Percentiles rank a stretch among this genome's conserved stretches.
Evolutionary conservation across 2,329 filamentous ascomycete genomes (phyloP).

Genomic region (Aureobasidium sp.): DNA sequence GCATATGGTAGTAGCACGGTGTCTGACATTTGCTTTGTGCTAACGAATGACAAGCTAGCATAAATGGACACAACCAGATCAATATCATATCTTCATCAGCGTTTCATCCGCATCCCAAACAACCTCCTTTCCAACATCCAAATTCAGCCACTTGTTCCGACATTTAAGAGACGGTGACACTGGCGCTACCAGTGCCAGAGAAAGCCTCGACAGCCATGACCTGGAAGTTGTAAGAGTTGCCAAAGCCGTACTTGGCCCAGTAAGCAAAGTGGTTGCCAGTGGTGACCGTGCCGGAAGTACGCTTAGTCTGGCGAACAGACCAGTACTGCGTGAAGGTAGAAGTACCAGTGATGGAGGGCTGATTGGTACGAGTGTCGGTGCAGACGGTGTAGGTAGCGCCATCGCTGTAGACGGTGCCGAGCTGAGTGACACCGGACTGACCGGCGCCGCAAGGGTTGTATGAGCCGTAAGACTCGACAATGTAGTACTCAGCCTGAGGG

Average conservation of each 20-base stretch:
- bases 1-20: too few species aligned
- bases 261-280: slow-evolving; percentile 25
- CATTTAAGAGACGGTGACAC: slow-evolving; percentile 20
- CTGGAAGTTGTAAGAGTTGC: slow-evolving; percentile 28
- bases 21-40: too few species aligned
- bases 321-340: slow-evolving; percentile 39
- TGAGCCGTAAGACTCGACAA: slow-evolving; percentile 27
- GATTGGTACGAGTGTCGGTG: slow-evolving; percentile 31
- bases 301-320: slow-evolving; percentile 34
- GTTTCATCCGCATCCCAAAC: not conserved
- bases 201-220: slow-evolving; percentile 23
- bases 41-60: too few species aligned
- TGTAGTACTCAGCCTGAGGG: not conserved
- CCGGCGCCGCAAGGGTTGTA: slow-evolving; percentile 24
- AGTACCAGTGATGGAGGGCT: slow-evolving; percentile 36
- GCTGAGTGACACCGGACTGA: slow-evolving; percentile 18
- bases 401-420: slow-evolving; percentile 33
- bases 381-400: slow-evolving; percentile 35
- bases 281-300: slow-evolving; percentile 25
- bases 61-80: too few species aligned
- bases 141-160: not conserved
- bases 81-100: too few species aligned
- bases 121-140: not conserved
- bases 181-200: slow-evolving; percentile 20
- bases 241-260: slow-evolving; percentile 22